These are phyloP conservation scores for Aspergillus spinulosporus DNA, from an alignment of 2,329 filamentous ascomycete species.

Conservation along the genomic window DNA sequence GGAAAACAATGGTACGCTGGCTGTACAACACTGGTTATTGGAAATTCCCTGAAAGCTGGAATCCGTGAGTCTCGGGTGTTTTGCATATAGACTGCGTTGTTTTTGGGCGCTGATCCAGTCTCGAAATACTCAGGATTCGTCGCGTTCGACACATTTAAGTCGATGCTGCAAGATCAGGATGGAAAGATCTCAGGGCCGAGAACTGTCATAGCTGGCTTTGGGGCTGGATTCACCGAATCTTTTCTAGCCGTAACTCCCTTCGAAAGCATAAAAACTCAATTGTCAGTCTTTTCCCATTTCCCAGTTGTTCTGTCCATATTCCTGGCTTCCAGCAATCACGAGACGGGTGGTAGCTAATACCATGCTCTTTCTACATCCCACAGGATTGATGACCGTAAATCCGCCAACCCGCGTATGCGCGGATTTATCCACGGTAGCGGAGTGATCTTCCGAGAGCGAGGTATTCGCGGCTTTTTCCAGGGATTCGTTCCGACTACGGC, in stretches of 20 bases:
- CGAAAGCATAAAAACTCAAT: constrained; percentile 96
- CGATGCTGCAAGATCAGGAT: constrained; percentile 73
- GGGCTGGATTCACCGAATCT: constrained; percentile 91
- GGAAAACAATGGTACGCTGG: constrained; percentile 95
- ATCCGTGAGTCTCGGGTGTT: constrained; percentile 65
- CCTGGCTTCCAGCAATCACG: neutral
- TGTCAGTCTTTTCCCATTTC: constrained; percentile 54
- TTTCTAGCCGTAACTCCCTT: constrained; percentile 92
- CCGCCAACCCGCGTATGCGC: constrained; percentile 77
- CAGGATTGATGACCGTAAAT: constrained; percentile 93
- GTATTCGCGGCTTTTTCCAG: constrained; percentile 91
- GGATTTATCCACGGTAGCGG: constrained; percentile 89
- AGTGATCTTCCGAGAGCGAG: constrained; percentile 84
- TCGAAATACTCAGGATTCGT: constrained; percentile 67
- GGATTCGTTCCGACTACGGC: constrained; percentile 94
- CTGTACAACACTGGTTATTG: constrained; percentile 94
- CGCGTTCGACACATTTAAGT: constrained; percentile 93
- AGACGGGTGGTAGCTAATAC: constrained; percentile 1
- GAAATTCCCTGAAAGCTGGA: constrained; percentile 93
- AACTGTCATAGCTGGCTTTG: constrained; percentile 91
- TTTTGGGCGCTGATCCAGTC: neutral
- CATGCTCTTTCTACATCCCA: constrained; percentile 3
- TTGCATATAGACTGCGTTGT: neutral
- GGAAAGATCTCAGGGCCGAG: constrained; percentile 87
- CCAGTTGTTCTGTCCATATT: neutral